A percentile compares a stretch with the other conserved stretches of the same genome.
These are phyloP conservation scores for Cladosporium cucumerinum DNA, from an alignment of 2,329 filamentous ascomycete genomes.

Conservation along the genomic window DNA sequence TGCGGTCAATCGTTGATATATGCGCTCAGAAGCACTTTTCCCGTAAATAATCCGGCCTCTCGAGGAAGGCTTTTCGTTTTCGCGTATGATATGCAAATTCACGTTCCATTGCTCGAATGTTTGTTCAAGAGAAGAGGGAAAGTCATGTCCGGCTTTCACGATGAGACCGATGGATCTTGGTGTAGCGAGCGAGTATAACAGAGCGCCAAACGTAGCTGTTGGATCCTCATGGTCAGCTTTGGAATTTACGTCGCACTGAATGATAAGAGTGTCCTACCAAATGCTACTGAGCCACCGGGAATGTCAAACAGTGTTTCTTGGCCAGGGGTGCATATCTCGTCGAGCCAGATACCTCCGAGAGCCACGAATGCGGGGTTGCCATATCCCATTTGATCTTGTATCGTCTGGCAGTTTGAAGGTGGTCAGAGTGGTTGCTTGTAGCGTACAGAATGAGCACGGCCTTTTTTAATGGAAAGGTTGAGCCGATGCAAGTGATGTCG, in stretches of 20 bases:
- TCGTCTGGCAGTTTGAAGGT: not conserved
- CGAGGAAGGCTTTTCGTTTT: slow-evolving; percentile 20
- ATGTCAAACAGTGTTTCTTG: slow-evolving; percentile 20
- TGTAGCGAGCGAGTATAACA: slow-evolving; percentile 15
- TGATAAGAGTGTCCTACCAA: not conserved
- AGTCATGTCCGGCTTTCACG: slow-evolving; percentile 25
- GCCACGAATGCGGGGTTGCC: slow-evolving; percentile 17
- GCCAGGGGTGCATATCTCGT: slow-evolving; percentile 26
- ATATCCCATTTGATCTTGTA: not conserved
- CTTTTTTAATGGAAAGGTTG: not conserved
- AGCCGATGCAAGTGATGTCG: not conserved
- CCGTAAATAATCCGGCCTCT: slow-evolving; percentile 27
- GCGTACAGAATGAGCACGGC: not conserved
- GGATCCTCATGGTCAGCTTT: slow-evolving; percentile 1
- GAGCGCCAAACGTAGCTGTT: slow-evolving; percentile 27
- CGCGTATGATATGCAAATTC: slow-evolving; percentile 19
- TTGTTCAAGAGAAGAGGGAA: slow-evolving; percentile 21
- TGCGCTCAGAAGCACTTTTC: slow-evolving; percentile 3
- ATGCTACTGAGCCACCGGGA: slow-evolving; percentile 28
- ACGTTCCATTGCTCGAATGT: slow-evolving; percentile 24
- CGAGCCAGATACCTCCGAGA: slow-evolving; percentile 30
- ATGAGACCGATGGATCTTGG: slow-evolving; percentile 22
- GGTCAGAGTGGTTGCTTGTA: not conserved
- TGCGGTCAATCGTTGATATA: slow-evolving; percentile 25
- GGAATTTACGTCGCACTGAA: not conserved